phyloP scores from a whole-genome alignment of 2,329 filamentous ascomycete species.

The Pseudovirgaria hyperparasitica region DNA sequence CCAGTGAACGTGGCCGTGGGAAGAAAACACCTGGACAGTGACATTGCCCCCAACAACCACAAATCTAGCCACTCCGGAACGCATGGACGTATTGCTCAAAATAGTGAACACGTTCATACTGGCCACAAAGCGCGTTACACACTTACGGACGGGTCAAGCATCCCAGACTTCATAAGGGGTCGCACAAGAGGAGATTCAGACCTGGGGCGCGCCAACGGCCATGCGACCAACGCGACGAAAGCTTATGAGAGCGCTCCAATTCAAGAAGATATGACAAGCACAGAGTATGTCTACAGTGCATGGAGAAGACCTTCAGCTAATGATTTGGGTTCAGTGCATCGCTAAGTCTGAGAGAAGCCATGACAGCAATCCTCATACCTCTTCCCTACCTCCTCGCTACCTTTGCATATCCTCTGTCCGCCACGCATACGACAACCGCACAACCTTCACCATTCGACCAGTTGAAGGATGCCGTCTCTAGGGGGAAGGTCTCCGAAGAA shows the following conservation, averaged over 20 bases:
- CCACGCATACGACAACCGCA: constrained; percentile 6
- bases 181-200: constrained; percentile 33
- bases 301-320: constrained; percentile 2
- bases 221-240: constrained; percentile 10
- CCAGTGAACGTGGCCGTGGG: too few species aligned
- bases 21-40: too few species aligned
- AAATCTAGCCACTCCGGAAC: too few species aligned
- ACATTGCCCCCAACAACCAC: too few species aligned
- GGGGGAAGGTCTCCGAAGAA: neutral
- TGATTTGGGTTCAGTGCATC: constrained; percentile 10
- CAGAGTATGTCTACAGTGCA: constrained; percentile 10
- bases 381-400: constrained; percentile 36
- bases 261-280: constrained; percentile 13
- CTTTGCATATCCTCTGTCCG: constrained; percentile 31
- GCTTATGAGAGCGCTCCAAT: constrained; percentile 22
- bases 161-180: constrained; percentile 9
- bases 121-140: constrained; percentile 2
- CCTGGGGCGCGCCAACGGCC: constrained; percentile 23
- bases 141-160: constrained; percentile 1
- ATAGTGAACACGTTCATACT: too few species aligned
- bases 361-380: constrained; percentile 38
- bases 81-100: too few species aligned
- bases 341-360: constrained; percentile 30
- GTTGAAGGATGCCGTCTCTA: constrained; percentile 2
- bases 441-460: constrained; percentile 5